phyloP scores from a whole-genome alignment of 2,329 filamentous ascomycete genomes.

The Colletotrichum sidae region DNA sequence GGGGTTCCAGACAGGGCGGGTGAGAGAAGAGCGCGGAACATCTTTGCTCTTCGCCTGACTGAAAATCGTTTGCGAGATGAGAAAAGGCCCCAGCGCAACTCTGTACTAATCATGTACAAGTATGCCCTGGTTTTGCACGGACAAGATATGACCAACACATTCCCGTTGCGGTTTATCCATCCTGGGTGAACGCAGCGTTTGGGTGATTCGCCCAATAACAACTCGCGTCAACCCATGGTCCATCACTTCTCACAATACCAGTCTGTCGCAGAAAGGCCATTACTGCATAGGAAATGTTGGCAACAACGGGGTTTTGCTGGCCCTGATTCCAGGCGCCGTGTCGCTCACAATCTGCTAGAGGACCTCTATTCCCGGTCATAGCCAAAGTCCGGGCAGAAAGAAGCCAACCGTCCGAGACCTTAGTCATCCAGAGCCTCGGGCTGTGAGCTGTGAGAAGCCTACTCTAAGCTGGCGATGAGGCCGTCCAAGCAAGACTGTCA shows the following conservation, averaged over 20 bases:
- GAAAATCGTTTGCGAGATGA: conserved; percentile 22
- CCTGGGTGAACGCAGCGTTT: conserved; percentile 29
- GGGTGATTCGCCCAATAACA: conserved; percentile 32
- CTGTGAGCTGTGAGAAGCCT: no score
- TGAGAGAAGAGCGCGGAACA: no score
- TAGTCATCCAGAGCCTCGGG: no score
- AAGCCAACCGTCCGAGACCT: no score
- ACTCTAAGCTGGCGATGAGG: no score
- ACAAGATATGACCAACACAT: conserved; percentile 27
- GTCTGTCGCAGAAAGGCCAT: not conserved
- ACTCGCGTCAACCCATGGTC: conserved; percentile 11
- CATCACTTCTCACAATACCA: conserved; percentile 4
- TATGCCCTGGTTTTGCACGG: conserved; percentile 9
- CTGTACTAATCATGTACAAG: not conserved
- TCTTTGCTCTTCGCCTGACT: no score
- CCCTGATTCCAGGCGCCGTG: not conserved
- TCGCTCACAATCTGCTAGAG: conserved; percentile 7
- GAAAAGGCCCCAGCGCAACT: conserved; percentile 17
- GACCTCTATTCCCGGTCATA: no score
- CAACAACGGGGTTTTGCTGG: not conserved
- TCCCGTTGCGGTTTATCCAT: conserved; percentile 18
- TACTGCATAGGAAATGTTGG: no score
- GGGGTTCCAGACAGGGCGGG: not conserved
- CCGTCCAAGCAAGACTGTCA: not conserved
- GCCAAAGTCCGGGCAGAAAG: no score